These are phyloP conservation scores for Asterella californica DNA, from an alignment of 225 moss, liverwort and hornwort genomes.

Conservation along the genomic window DNA sequence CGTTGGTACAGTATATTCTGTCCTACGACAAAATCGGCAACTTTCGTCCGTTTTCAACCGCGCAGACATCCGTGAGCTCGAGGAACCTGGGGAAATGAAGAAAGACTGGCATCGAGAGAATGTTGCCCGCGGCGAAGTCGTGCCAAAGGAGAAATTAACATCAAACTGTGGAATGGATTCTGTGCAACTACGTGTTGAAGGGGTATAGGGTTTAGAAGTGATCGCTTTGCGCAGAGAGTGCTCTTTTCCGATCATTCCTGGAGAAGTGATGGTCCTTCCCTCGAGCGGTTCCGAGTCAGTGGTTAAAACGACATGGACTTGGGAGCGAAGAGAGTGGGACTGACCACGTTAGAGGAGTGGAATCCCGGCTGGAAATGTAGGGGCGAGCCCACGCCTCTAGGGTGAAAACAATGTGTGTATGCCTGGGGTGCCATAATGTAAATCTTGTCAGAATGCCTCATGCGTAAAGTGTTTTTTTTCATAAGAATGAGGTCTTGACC, in stretches of 20 bases:
- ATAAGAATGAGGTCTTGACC: not conserved
- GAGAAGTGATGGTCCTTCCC: not conserved
- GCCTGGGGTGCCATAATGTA: conserved; percentile 2
- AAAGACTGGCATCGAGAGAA: not conserved
- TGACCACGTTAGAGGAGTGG: not conserved
- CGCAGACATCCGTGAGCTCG: not conserved
- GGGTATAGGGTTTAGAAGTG: conserved; percentile 4
- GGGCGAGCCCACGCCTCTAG: not conserved
- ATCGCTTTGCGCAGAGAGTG: not conserved
- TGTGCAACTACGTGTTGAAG: not conserved
- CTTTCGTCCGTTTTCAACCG: conserved; percentile 3
- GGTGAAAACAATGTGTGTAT: not conserved
- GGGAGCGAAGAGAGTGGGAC: not conserved
- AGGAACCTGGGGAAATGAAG: not conserved
- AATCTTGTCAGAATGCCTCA: not conserved
- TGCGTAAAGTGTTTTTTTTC: not conserved
- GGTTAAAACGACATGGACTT: not conserved
- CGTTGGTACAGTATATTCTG: not conserved
- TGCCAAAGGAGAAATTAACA: not conserved
- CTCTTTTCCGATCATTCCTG: not conserved
- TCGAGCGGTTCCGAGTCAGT: not conserved
- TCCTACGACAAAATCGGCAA: not conserved
- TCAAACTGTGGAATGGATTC: not conserved
- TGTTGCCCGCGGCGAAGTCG: not conserved
- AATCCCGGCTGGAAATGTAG: conserved; percentile 10